Percentiles rank a stretch among this genome's conserved stretches.
Conservation (phyloP, 2,329 filamentous ascomycete genomes). For the Fusarium gaditjirri region DNA sequence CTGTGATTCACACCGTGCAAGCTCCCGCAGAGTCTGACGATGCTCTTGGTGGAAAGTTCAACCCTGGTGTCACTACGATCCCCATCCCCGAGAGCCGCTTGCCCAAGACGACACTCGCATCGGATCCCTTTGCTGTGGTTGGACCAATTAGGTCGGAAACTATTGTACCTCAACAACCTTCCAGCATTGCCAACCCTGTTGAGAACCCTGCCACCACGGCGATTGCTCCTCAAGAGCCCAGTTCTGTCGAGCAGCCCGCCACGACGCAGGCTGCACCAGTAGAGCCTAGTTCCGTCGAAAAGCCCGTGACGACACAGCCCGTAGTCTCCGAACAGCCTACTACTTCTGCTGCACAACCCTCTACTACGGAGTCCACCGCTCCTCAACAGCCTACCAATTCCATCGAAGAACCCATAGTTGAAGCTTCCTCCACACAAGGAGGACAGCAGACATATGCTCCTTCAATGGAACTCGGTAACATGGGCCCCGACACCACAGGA, state of each 20-base stretch:
- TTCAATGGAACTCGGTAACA: slow-evolving; percentile 40
- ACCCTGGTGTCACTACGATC: slow-evolving; percentile 46
- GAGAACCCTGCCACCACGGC: neutral
- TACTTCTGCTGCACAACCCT: neutral
- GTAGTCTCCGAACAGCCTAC: neutral
- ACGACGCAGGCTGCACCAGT: neutral
- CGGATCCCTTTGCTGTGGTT: slow-evolving; percentile 29
- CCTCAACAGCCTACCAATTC: neutral
- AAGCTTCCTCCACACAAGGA: slow-evolving; percentile 7
- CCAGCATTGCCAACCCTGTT: neutral
- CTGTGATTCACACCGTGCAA: slow-evolving; percentile 35
- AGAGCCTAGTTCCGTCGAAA: neutral
- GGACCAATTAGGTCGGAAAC: slow-evolving; percentile 2
- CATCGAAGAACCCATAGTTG: neutral
- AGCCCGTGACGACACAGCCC: neutral
- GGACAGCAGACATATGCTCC: slow-evolving; percentile 13
- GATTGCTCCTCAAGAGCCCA: neutral
- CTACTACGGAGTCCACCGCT: neutral
- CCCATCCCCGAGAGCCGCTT: slow-evolving; percentile 42
- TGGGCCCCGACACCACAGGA: slow-evolving; percentile 28
- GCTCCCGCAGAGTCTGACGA: slow-evolving; percentile 16
- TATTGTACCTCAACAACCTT: slow-evolving; percentile 1
- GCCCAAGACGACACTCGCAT: slow-evolving; percentile 45
- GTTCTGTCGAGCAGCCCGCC: neutral
- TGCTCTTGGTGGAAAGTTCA: neutral